Conservation (phyloP, 2,329 filamentous ascomycete genomes). For the Pyrenophora teres region DNA sequence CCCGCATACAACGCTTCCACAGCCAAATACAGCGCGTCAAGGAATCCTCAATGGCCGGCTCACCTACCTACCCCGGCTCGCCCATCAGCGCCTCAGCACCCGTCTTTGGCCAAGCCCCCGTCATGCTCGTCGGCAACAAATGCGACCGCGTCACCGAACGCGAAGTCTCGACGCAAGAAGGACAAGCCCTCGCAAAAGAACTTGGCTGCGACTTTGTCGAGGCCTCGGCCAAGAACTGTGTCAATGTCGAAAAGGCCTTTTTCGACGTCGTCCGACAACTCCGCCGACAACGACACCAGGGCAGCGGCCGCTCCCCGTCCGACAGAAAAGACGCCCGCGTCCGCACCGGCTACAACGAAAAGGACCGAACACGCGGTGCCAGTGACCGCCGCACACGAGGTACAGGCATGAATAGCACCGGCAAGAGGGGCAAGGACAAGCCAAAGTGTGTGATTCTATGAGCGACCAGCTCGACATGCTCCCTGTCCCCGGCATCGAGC, state of each 20-base stretch:
- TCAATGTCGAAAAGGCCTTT: conserved; percentile 98
- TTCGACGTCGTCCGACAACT: conserved; percentile 95
- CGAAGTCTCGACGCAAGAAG: conserved; percentile 96
- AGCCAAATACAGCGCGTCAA: conserved; percentile 97
- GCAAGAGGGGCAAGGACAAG: conserved; percentile 31
- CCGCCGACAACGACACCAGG: conserved; percentile 73
- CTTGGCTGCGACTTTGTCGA: conserved; percentile 96
- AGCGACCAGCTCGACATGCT: conserved; percentile 8
- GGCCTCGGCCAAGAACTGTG: conserved; percentile 95
- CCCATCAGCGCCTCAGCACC: conserved; percentile 61
- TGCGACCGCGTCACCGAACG: conserved; percentile 94
- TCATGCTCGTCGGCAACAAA: conserved; percentile 99
- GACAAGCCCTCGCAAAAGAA: conserved; percentile 86
- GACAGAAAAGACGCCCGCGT: conserved; percentile 23
- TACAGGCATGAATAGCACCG: conserved; percentile 16
- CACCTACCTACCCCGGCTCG: conserved; percentile 76
- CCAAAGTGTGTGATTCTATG: conserved; percentile 45
- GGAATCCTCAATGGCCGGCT: conserved; percentile 76
- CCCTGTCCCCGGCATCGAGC: conserved; percentile 8
- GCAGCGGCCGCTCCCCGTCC: conserved; percentile 23
- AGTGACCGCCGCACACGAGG: conserved; percentile 19
- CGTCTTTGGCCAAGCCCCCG: conserved; percentile 72
- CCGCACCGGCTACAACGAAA: conserved; percentile 20
- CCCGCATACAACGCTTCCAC: conserved; percentile 92
- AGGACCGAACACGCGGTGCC: conserved; percentile 24